These are phyloP conservation scores for Globisporangium lucens DNA, from an alignment of 352 stramenopile genomes.

Conservation along the genomic window DNA sequence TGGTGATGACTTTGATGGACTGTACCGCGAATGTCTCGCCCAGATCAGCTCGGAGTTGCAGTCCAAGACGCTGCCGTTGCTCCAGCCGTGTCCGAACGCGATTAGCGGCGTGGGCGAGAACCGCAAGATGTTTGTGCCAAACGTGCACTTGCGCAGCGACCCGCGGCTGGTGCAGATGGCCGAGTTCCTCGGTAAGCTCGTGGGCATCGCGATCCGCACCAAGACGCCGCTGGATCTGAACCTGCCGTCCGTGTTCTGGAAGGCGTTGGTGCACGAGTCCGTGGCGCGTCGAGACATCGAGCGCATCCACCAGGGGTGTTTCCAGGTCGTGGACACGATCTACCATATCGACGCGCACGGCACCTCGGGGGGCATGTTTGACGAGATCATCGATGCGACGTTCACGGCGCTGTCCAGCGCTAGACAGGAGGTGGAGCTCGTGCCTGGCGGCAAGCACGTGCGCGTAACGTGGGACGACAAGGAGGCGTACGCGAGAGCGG, in stretches of 20 bases:
- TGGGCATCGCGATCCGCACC: slow-evolving; percentile 91
- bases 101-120: slow-evolving; percentile 84
- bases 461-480: slow-evolving; percentile 91
- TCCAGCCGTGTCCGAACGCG: slow-evolving; percentile 89
- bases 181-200: slow-evolving; percentile 93
- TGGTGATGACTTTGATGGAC: slow-evolving; percentile 87
- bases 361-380: slow-evolving; percentile 85
- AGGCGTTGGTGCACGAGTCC: slow-evolving; percentile 83
- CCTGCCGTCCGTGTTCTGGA: slow-evolving; percentile 91
- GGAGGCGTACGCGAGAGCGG: slow-evolving; percentile 71
- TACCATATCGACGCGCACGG: slow-evolving; percentile 71
- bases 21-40: slow-evolving; percentile 88
- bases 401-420: slow-evolving; percentile 89
- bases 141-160: slow-evolving; percentile 51
- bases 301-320: slow-evolving; percentile 76
- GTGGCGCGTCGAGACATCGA: slow-evolving; percentile 83
- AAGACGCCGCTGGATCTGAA: slow-evolving; percentile 93
- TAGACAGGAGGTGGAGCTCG: slow-evolving; percentile 71
- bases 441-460: slow-evolving; percentile 72
- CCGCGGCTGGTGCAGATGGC: slow-evolving; percentile 82
- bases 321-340: slow-evolving; percentile 89
- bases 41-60: slow-evolving; percentile 88
- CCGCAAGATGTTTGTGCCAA: slow-evolving; percentile 84
- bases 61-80: slow-evolving; percentile 73
- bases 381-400: slow-evolving; percentile 88